Evolutionary conservation across 192 early-diverging fungal species (phyloP), one percentile per base, ranked within the genome.

Genomic region (Coemansia sp.): DNA sequence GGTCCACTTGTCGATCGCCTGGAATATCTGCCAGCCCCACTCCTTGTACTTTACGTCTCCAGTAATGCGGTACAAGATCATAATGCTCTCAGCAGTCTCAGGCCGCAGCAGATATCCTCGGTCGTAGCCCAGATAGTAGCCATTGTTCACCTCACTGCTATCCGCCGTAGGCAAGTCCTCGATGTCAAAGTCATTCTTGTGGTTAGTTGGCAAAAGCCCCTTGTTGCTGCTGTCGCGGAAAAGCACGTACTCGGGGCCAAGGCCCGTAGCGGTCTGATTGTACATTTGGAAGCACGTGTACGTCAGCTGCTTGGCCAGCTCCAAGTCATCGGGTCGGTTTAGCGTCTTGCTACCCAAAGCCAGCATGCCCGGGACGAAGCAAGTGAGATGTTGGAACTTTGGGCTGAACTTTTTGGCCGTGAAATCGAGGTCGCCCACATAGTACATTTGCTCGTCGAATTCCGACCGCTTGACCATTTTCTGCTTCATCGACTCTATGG

Each of bases 1-100:
- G 34, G 86, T 83, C 76, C 90, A 89, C 68, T 88, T 87, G 62
- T 94, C 93, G 72, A 97, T 92, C 2, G 87, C 84, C 67, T 87
- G 70, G 75, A 95, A 97, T 25, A 97, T 94, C 47, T 88, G 83
- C 93, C 93, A 93, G 3, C 90, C 90, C 88, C 88, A 90, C 43
- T 92, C 86, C 85, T 92, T 72, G 72, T 82, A 82, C 42, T 68
- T 66, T 52, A 37, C 52, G 61, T 98, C 88, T 12, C 93, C 92
- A 13, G 95, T 98, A 23, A 95, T 69, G 34, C 93, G 73, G 81
- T 88, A 96, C 62, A 96, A 66, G 20, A 93, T 80, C 83, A 96
- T 95, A 50, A 98, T 72, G 62, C 89, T 91, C 64, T 98, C 95
- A 5, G 95, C 82, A 0, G 93, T 93, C 69, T 98, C 95, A 3